Conservation (phyloP, 2,329 filamentous ascomycete genomes). For the Phaeosphaeriaceae sp. region DNA sequence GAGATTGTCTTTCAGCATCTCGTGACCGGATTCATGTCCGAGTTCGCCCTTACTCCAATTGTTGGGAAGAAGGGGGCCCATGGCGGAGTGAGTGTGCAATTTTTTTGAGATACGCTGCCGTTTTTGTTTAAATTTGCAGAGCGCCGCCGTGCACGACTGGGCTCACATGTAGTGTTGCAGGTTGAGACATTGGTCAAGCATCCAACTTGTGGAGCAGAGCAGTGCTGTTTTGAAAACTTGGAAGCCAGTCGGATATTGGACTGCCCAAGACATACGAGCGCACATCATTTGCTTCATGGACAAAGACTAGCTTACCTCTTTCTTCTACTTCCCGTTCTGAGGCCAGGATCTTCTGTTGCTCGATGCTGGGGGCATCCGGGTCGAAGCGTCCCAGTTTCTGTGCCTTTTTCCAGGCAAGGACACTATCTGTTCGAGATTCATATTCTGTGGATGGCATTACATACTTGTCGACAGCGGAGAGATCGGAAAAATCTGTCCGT, state of each 20-base stretch:
- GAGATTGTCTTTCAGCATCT: not conserved
- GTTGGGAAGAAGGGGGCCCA: not conserved
- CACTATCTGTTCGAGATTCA: conserved; percentile 83
- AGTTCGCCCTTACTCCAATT: not conserved
- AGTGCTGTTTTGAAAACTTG: not conserved
- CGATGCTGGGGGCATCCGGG: conserved; percentile 76
- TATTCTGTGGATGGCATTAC: conserved; percentile 87
- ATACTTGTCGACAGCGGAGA: conserved; percentile 85
- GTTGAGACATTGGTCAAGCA: not conserved
- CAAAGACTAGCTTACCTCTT: conserved; percentile 60
- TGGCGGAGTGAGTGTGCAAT: not conserved
- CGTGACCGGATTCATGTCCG: not conserved
- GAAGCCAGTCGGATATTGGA: conserved; percentile 6
- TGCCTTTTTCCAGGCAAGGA: conserved; percentile 94
- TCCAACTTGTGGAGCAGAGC: not conserved
- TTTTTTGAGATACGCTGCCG: not conserved
- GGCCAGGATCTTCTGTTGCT: conserved; percentile 74
- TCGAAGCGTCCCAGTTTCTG: conserved; percentile 97
- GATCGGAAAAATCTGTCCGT: conserved; percentile 81
- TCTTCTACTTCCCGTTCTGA: conserved; percentile 73
- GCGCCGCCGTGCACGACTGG: not conserved
- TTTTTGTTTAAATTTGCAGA: not conserved
- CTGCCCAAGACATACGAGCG: conserved; percentile 24
- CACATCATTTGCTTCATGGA: conserved; percentile 16
- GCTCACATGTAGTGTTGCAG: not conserved